A percentile compares a stretch with the other conserved stretches of the same genome.
Evolutionary conservation across 768 basidiomycete genomes (phyloP).

Genomic region (Hericium alpestre): DNA sequence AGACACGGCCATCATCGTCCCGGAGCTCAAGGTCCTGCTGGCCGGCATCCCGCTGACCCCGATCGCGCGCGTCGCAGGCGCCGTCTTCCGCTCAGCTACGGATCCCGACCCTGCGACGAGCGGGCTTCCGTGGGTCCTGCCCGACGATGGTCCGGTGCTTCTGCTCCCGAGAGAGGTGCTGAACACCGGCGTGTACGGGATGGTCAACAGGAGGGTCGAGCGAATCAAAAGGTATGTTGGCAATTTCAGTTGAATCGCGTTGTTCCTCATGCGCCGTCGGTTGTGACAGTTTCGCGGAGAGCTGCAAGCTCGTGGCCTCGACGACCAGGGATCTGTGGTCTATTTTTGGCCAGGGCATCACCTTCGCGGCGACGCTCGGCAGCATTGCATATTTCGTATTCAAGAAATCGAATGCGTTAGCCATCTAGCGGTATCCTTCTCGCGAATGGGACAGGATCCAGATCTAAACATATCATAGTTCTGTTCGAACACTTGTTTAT

Average conservation of each 20-base stretch:
- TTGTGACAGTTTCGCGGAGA: background rate
- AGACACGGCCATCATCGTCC: conserved; percentile 37
- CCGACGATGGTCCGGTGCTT: conserved; percentile 41
- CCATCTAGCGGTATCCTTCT: too few species aligned
- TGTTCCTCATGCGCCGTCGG: background rate
- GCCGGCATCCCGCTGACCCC: conserved; percentile 41
- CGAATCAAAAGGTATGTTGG: background rate
- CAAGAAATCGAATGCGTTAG: background rate
- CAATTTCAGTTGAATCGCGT: background rate
- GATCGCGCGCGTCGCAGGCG: conserved; percentile 36
- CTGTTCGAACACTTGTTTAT: too few species aligned
- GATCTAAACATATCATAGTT: too few species aligned
- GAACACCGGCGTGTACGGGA: conserved; percentile 39
- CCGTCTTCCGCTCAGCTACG: conserved; percentile 42
- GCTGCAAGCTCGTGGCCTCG: background rate
- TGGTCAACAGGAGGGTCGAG: conserved; percentile 27
- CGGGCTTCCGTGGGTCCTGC: conserved; percentile 36
- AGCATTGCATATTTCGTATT: background rate
- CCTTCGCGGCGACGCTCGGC: background rate
- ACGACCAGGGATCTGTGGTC: background rate
- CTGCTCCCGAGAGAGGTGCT: conserved; percentile 36
- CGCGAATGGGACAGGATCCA: too few species aligned
- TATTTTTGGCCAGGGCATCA: background rate
- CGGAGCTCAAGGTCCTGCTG: conserved; percentile 29
- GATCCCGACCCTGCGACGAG: conserved; percentile 33